phyloP scores from a whole-genome alignment of 2,329 filamentous ascomycete genomes.

The Exophiala phaeomuriformis region DNA sequence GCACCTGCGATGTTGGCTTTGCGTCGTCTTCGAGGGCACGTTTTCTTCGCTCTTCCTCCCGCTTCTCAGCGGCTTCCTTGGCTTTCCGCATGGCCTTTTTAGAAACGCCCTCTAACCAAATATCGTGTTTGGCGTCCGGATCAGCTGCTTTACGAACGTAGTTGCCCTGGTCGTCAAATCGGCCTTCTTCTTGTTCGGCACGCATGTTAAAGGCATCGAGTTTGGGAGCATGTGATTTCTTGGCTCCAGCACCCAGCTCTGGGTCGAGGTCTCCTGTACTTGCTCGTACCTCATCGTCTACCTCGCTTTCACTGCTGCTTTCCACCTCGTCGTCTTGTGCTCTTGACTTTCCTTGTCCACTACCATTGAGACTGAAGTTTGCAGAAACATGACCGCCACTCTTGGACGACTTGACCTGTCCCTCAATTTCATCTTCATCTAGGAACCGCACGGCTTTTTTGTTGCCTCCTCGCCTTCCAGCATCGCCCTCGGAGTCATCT shows the following conservation, averaged over 20 bases:
- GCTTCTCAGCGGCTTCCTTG: constrained; percentile 75
- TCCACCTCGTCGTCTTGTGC: constrained; percentile 58
- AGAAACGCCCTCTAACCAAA: constrained; percentile 83
- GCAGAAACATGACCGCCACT: constrained; percentile 61
- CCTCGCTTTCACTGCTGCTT: constrained; percentile 49
- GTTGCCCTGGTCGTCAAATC: constrained; percentile 86
- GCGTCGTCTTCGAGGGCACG: constrained; percentile 68
- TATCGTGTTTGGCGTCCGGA: constrained; percentile 82
- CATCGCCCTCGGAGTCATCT: constrained; percentile 46
- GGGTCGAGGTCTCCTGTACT: constrained; percentile 73
- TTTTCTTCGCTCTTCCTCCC: constrained; percentile 67
- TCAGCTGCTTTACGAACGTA: constrained; percentile 84
- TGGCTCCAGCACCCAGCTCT: constrained; percentile 80
- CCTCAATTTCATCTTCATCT: constrained; percentile 61
- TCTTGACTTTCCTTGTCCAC: constrained; percentile 23
- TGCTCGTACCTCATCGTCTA: constrained; percentile 61
- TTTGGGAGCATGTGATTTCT: constrained; percentile 88
- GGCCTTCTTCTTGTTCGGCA: constrained; percentile 81
- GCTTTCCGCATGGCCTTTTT: constrained; percentile 91
- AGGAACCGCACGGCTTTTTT: constrained; percentile 57
- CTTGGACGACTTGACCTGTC: constrained; percentile 67
- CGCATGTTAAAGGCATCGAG: constrained; percentile 95
- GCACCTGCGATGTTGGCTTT: constrained; percentile 63
- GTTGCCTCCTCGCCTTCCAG: constrained; percentile 46
- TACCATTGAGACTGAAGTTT: constrained; percentile 45